phyloP scores from a whole-genome alignment of 805 yeast species.

The Candida tammaniensis region DNA sequence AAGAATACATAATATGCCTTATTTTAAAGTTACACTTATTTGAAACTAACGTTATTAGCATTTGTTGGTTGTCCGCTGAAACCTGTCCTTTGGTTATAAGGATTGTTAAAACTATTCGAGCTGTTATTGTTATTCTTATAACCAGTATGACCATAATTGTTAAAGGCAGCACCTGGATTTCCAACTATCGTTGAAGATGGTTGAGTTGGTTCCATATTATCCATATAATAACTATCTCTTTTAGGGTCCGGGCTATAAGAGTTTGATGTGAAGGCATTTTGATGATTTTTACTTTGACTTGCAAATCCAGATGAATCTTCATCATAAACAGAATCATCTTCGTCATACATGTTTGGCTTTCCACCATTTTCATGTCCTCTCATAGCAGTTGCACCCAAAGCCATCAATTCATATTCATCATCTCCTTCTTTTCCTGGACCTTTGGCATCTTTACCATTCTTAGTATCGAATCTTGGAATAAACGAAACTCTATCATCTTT shows the following conservation, averaged over 20 bases:
- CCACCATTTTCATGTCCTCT: constrained; percentile 52
- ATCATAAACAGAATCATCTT: constrained; percentile 32
- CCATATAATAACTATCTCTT: constrained; percentile 26
- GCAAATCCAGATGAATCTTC: constrained; percentile 21
- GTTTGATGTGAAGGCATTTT: constrained; percentile 10
- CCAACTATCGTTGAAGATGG: constrained; percentile 44
- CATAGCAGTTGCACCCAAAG: constrained; percentile 69
- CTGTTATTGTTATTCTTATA: constrained; percentile 9
- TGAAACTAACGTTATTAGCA: constrained; percentile 12
- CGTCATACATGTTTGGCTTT: constrained; percentile 20
- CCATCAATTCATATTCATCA: constrained; percentile 64
- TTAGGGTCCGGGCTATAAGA: constrained; percentile 15
- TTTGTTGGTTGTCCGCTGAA: constrained; percentile 8
- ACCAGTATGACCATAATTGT: constrained; percentile 11
- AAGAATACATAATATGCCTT: not conserved
- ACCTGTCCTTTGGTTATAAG: constrained; percentile 15
- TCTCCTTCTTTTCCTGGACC: constrained; percentile 15
- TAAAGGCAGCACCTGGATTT: constrained; percentile 27
- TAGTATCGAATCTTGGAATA: constrained; percentile 60
- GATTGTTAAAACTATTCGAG: constrained; percentile 14
- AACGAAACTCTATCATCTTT: constrained; percentile 96
- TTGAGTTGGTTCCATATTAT: constrained; percentile 36
- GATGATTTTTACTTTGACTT: constrained; percentile 10
- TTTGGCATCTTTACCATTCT: constrained; percentile 18
- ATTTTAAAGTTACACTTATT: constrained; percentile 2